phyloP scores from a whole-genome alignment of 371 early-diverging fungal genomes.

The Agmasoma carcini region DNA sequence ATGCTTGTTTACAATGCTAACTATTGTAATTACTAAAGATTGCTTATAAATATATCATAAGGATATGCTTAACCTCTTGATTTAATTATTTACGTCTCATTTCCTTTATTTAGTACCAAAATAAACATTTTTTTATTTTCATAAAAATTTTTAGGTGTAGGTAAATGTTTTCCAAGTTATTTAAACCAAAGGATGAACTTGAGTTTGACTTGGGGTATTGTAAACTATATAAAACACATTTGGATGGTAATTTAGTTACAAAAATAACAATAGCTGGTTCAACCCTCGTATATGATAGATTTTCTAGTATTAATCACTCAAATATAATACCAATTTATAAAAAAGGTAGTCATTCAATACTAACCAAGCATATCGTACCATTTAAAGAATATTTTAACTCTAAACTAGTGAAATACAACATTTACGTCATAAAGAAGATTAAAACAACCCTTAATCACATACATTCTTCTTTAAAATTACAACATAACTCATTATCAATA shows the following conservation, averaged over 20 bases:
- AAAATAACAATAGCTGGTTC: constrained; percentile 6
- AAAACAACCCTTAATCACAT: constrained; percentile 25
- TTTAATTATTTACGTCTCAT: no score
- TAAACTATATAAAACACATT: constrained; percentile 12
- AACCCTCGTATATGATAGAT: background rate
- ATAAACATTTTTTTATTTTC: no score
- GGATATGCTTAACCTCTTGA: no score
- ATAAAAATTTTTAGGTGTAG: no score
- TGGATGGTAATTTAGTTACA: constrained; percentile 5
- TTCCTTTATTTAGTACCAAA: no score
- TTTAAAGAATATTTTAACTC: constrained; percentile 14
- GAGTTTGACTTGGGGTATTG: background rate
- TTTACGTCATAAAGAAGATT: constrained; percentile 21
- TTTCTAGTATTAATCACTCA: background rate
- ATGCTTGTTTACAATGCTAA: no score
- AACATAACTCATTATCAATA: constrained; percentile 25
- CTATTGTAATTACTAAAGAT: no score
- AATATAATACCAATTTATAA: constrained; percentile 21
- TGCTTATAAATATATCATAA: no score
- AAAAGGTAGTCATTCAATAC: constrained; percentile 3
- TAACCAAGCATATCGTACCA: constrained; percentile 29
- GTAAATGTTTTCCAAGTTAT: constrained; percentile 5
- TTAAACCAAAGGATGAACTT: constrained; percentile 8
- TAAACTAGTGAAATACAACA: constrained; percentile 19
- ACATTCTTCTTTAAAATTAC: constrained; percentile 13